Percentiles rank a stretch among this genome's conserved stretches.
Evolutionary conservation across 2,329 filamentous ascomycete species (phyloP).

Genomic region (Curvularia spicifera): DNA sequence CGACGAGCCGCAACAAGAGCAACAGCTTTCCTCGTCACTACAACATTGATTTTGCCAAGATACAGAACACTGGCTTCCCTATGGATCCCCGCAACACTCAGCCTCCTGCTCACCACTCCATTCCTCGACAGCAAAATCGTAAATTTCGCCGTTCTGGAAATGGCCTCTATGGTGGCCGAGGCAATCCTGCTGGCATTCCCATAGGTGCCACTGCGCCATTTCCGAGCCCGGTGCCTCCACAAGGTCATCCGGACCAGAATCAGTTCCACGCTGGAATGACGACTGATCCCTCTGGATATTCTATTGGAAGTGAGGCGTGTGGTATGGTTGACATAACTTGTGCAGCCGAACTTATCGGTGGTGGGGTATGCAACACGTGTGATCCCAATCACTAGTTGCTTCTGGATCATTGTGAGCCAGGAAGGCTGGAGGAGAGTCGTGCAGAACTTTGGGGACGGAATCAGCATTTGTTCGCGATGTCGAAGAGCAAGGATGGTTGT

Average conservation of each 20-base stretch:
- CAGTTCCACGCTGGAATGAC: not conserved
- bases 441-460: too few relatives aligned
- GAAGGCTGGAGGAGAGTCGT: not conserved
- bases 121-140: slow-evolving; percentile 8
- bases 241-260: slow-evolving; percentile 20
- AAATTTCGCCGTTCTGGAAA: slow-evolving; percentile 22
- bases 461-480: not conserved
- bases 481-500: not conserved
- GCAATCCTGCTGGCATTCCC: slow-evolving; percentile 32
- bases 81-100: slow-evolving; percentile 6
- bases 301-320: slow-evolving; percentile 11
- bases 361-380: slow-evolving; percentile 13
- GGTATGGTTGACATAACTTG: slow-evolving; percentile 10
- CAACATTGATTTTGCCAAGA: slow-evolving; percentile 18
- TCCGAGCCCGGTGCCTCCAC: slow-evolving; percentile 37
- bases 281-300: slow-evolving; percentile 2
- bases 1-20: slow-evolving; percentile 11
- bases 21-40: slow-evolving; percentile 6
- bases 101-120: slow-evolving; percentile 1
- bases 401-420: not conserved
- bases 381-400: slow-evolving; percentile 7
- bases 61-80: slow-evolving; percentile 22
- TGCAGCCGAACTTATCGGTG: slow-evolving; percentile 10
- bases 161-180: slow-evolving; percentile 29
- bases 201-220: slow-evolving; percentile 43